Percentiles rank a stretch among this genome's conserved stretches.
phyloP scores from a whole-genome alignment of 176 grass and related monocot species.

The Oryza glaberrima region DNA sequence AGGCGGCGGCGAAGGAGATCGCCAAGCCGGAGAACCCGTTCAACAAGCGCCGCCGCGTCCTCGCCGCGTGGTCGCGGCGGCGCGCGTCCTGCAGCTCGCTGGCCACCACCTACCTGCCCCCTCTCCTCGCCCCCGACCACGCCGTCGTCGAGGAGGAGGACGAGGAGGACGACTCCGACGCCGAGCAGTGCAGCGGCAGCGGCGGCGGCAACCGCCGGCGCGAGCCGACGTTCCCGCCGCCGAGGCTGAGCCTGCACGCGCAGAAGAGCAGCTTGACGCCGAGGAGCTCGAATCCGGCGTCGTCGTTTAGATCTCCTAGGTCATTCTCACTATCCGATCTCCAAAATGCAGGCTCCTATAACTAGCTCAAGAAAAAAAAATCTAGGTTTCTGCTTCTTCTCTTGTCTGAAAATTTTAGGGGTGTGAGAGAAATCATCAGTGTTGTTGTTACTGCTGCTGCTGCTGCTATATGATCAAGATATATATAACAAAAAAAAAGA shows the following conservation, averaged over 20 bases:
- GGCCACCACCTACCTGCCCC: slow-evolving; percentile 52
- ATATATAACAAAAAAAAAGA: slow-evolving; percentile 30
- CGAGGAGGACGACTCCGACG: slow-evolving; percentile 44
- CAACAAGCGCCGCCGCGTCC: slow-evolving; percentile 76
- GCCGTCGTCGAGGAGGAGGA: slow-evolving; percentile 62
- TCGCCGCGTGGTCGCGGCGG: slow-evolving; percentile 53
- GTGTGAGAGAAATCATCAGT: slow-evolving; percentile 12
- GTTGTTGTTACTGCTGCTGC: background rate
- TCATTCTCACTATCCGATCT: slow-evolving; percentile 81
- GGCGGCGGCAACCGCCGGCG: background rate
- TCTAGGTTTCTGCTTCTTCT: background rate
- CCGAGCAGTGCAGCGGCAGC: background rate
- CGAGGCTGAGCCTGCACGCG: slow-evolving; percentile 28
- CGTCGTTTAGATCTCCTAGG: slow-evolving; percentile 57
- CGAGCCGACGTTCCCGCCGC: slow-evolving; percentile 42
- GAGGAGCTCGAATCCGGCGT: background rate
- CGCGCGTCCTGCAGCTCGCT: slow-evolving; percentile 70
- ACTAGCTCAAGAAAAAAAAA: slow-evolving; percentile 25
- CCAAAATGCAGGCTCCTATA: slow-evolving; percentile 43
- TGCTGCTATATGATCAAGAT: slow-evolving; percentile 45
- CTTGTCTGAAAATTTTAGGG: slow-evolving; percentile 26
- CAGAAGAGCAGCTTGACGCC: slow-evolving; percentile 17
- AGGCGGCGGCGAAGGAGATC: slow-evolving; percentile 58
- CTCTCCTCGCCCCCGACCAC: slow-evolving; percentile 54
- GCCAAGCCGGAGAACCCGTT: slow-evolving; percentile 90